These are phyloP conservation scores for Xylaria scruposa DNA, from an alignment of 495 filamentous ascomycete species.

Conservation along the genomic window DNA sequence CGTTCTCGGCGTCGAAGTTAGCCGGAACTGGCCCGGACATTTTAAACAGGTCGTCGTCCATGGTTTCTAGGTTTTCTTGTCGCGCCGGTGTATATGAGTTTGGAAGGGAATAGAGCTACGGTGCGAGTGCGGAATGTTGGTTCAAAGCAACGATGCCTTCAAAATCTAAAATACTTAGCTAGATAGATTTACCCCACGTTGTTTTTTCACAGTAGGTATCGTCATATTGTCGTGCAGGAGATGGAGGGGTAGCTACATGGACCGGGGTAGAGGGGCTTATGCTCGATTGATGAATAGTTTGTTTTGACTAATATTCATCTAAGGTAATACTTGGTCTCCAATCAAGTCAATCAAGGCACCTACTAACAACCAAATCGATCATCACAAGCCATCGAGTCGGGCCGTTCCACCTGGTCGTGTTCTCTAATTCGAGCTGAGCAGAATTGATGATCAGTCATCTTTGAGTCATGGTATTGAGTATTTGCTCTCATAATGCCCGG, in stretches of 20 bases:
- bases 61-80: slow-evolving; percentile 9
- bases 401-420: background rate
- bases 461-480: background rate
- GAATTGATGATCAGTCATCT: background rate
- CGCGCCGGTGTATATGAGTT: background rate
- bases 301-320: background rate
- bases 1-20: slow-evolving; percentile 54
- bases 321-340: background rate
- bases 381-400: background rate
- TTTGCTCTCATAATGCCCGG: background rate
- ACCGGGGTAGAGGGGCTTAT: background rate
- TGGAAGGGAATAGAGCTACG: background rate
- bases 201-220: background rate
- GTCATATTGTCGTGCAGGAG: background rate
- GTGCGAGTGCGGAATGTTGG: background rate
- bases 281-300: background rate
- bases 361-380: background rate
- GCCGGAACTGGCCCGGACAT: slow-evolving; percentile 44
- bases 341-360: too few species aligned
- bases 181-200: slow-evolving; percentile 15
- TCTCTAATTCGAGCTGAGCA: background rate
- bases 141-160: background rate
- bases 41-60: slow-evolving; percentile 39
- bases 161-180: background rate
- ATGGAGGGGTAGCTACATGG: slow-evolving; percentile 6